Evolutionary conservation across 176 grass and related monocot species (phyloP), one percentile per base, ranked within the genome.

Genomic region (Phoenix roebelenii): DNA sequence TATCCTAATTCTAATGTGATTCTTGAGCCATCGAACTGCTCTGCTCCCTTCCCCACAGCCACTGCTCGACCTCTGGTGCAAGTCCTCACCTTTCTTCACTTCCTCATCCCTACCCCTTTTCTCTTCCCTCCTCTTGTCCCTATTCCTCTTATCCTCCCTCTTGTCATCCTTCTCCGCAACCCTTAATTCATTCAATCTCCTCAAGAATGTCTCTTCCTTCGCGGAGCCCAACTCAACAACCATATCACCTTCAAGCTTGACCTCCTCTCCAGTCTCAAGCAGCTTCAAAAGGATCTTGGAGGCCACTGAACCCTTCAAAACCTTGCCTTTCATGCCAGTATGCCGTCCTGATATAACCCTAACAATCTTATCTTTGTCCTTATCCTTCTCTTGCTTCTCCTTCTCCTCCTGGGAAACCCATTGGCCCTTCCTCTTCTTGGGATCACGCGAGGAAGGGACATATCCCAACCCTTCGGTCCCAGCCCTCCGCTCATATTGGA

Each of bases 1-100:
- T 73, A 98, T 79, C 61, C 79, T 85, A 82, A 98, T 87, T 67
- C 79, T 88, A 22, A 92, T 98, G 75, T 98, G 79, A 60, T 84
- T 98, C 28, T 69, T 77, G 9, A 98, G 80, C 93, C 87, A 98
- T 55, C 60, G 71, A 15, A 79, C 67, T 22, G 19, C 64, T 28
- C 52, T 72, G n/a, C n/a, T 39, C 52, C 57, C 49, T 35, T 68
- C 71, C 50, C 67, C 72, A 74, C 72, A 79, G 64, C 5, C 59
- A 50, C 30, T 44, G 25, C 32, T 58, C 9, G 52, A 44, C 12
- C 25, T 68, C 26, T 55, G 25, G 18, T 22, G 16, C 7, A 30
- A 2, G 52, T 14, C 14, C 0, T 56, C 17, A 23, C 12, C 18
- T 52, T 77, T 60, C 48, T 58, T 74, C 25, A 5, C 22, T 52